Percentiles rank a stretch among this genome's conserved stretches.
These are phyloP conservation scores for Hexamita inflata DNA, from an alignment of 208 protist species.

Conservation along the genomic window DNA sequence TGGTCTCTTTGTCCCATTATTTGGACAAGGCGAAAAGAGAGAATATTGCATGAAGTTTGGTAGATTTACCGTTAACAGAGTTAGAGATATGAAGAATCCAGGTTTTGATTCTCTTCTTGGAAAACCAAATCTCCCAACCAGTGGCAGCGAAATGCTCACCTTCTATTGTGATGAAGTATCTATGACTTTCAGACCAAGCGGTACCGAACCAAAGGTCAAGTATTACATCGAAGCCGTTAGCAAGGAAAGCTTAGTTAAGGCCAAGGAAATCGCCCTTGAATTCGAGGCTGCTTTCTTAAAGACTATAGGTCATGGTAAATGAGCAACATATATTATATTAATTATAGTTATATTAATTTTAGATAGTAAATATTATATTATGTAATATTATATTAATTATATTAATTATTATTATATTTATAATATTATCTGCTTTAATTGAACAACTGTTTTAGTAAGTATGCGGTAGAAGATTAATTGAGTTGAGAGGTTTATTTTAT, in stretches of 20 bases:
- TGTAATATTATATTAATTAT: too few species aligned
- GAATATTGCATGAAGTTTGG: conserved; percentile 11
- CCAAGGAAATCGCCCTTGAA: not conserved
- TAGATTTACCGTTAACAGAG: not conserved
- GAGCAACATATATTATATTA: too few species aligned
- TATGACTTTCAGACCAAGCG: conserved; percentile 72
- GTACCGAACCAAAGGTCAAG: conserved; percentile 96
- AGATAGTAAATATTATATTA: too few species aligned
- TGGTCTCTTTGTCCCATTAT: not conserved
- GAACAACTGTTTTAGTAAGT: too few species aligned
- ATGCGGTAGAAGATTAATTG: too few species aligned
- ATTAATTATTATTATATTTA: too few species aligned
- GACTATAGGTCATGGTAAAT: too few species aligned
- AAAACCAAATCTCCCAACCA: not conserved
- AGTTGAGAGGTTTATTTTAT: too few species aligned
- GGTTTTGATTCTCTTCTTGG: conserved; percentile 33
- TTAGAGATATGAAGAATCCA: conserved; percentile 37
- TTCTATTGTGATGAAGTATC: conserved; percentile 71
- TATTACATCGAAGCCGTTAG: conserved; percentile 50
- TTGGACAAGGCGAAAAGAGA: not conserved
- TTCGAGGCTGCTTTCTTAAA: not conserved
- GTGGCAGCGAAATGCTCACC: conserved; percentile 71
- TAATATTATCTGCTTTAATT: too few species aligned
- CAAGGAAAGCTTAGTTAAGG: not conserved
- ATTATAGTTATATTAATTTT: too few species aligned